Percentiles rank a stretch among this genome's conserved stretches.
phyloP scores from a whole-genome alignment of 2,329 filamentous ascomycete genomes.

The Arthroderma sp. region DNA sequence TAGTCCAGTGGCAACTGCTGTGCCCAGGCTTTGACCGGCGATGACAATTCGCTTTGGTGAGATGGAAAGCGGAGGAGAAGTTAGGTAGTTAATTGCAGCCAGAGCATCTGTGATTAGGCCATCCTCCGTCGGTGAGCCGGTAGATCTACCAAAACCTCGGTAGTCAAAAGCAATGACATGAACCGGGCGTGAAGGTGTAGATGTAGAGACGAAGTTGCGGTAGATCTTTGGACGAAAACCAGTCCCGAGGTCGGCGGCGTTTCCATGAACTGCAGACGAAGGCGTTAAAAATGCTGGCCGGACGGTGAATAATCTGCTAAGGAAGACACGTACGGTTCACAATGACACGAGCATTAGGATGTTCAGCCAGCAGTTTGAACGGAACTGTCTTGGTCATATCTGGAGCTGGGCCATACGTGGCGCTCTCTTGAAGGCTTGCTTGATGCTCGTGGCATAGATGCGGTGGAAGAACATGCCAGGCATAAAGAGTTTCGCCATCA shows the following conservation, averaged over 20 bases:
- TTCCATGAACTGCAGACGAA: conserved; percentile 39
- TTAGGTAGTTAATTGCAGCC: conserved; percentile 54
- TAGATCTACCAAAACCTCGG: conserved; percentile 71
- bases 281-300: neutral
- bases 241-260: conserved; percentile 76
- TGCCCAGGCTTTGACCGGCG: conserved; percentile 77
- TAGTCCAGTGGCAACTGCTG: conserved; percentile 64
- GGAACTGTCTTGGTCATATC: conserved; percentile 37
- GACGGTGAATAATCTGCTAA: neutral
- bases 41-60: conserved; percentile 61
- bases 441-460: conserved; percentile 64
- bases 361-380: conserved; percentile 37
- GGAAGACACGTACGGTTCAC: conserved; percentile 35
- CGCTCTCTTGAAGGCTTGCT: conserved; percentile 41
- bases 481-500: conserved; percentile 67
- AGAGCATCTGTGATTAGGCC: conserved; percentile 71
- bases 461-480: conserved; percentile 80
- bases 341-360: conserved; percentile 41
- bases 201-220: conserved; percentile 59
- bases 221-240: conserved; percentile 64
- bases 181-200: conserved; percentile 45
- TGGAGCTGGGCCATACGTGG: conserved; percentile 37
- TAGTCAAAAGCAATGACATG: conserved; percentile 88
- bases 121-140: conserved; percentile 63
- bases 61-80: conserved; percentile 47